Conservation (phyloP, 345 rosid genomes). For the Eucalyptus tenuipes region DNA sequence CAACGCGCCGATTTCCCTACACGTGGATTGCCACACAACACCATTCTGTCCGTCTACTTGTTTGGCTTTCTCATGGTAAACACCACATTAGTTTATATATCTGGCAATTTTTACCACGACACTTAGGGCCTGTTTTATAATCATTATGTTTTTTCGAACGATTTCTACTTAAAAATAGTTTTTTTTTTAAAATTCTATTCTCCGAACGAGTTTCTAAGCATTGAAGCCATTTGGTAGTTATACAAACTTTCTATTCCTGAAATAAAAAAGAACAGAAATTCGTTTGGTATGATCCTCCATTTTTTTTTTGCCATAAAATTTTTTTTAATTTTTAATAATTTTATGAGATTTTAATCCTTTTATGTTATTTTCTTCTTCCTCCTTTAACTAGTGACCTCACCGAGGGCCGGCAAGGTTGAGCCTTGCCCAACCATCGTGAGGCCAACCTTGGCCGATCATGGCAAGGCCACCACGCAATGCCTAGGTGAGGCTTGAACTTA, state of each 20-base stretch:
- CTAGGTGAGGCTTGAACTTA: too few species aligned
- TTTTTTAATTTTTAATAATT: too few species aligned
- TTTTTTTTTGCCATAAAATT: too few species aligned
- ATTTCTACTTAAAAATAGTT: too few species aligned
- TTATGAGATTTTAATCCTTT: too few species aligned
- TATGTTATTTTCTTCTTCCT: too few species aligned
- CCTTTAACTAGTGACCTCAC: rapidly evolving
- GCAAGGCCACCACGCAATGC: too few species aligned
- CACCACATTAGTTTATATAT: not conserved
- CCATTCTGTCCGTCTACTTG: not conserved
- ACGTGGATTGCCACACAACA: not conserved
- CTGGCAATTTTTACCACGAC: not conserved
- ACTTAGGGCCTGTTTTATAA: too few species aligned
- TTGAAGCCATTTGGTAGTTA: too few species aligned
- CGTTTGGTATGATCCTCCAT: rapidly evolving
- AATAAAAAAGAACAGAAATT: too few species aligned
- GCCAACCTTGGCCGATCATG: rapidly evolving
- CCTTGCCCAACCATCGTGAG: too few species aligned
- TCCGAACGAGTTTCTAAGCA: rapidly evolving
- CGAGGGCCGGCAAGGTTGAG: rapidly evolving
- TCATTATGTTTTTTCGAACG: rapidly evolving
- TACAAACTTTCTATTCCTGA: rapidly evolving
- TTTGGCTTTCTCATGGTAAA: not conserved
- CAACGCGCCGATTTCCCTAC: not conserved
- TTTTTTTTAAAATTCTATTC: too few species aligned